These are phyloP conservation scores for Globisporangium recalcitrans DNA, from an alignment of 352 stramenopile species.

Conservation along the genomic window DNA sequence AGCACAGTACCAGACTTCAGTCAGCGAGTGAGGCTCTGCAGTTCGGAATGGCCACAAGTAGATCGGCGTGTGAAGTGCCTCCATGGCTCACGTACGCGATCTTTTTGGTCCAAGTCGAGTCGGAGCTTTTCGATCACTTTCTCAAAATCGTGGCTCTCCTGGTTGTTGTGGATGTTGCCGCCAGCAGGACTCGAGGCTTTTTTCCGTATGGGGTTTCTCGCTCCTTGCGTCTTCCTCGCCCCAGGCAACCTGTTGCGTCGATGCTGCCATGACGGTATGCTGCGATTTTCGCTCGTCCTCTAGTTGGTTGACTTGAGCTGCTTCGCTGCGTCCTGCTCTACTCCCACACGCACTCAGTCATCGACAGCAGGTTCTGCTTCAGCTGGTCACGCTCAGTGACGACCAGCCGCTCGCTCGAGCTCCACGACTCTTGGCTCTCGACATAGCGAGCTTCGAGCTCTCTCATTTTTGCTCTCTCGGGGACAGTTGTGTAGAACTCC, in stretches of 20 bases:
- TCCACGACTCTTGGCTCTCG: conserved; percentile 34
- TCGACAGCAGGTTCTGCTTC: conserved; percentile 44
- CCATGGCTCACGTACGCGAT: conserved; percentile 26
- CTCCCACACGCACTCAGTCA: conserved; percentile 40
- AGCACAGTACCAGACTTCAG: neutral
- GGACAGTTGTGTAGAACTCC: conserved; percentile 54
- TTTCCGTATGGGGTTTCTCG: neutral
- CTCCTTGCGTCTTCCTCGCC: neutral
- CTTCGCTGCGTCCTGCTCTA: conserved; percentile 27
- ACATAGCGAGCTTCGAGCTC: conserved; percentile 34
- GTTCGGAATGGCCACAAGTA: too few relatives aligned
- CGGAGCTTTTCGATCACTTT: conserved; percentile 38
- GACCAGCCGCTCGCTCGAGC: conserved; percentile 25
- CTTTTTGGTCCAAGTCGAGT: conserved; percentile 41
- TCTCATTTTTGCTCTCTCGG: conserved; percentile 30
- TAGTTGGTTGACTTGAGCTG: conserved; percentile 22
- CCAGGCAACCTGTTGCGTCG: conserved; percentile 12
- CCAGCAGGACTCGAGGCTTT: neutral
- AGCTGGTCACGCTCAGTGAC: conserved; percentile 42
- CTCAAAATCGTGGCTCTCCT: conserved; percentile 41
- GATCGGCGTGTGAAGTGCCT: conserved; percentile 7
- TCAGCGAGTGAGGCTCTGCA: neutral
- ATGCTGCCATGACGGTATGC: neutral
- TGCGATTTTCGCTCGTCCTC: conserved; percentile 10
- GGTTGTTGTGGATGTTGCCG: conserved; percentile 25